Percentiles rank a stretch among this genome's conserved stretches.
Evolutionary conservation across 768 basidiomycete species (phyloP).

Genomic region (Candolleomyces aberdarensis): DNA sequence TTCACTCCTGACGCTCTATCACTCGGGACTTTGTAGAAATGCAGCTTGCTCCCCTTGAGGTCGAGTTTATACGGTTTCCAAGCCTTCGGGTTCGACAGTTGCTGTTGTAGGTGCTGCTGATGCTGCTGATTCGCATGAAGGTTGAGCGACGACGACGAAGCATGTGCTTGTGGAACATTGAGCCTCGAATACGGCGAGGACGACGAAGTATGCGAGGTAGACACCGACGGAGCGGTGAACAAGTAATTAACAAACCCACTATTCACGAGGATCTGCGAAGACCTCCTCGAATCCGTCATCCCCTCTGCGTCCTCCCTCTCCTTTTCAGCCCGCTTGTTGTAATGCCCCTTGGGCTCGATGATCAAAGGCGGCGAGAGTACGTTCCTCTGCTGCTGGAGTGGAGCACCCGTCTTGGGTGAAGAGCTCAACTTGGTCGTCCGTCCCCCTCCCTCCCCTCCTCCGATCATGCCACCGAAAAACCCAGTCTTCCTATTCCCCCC

Average conservation of each 20-base stretch:
- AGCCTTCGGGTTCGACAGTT: constrained; percentile 41
- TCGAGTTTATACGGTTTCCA: constrained; percentile 90
- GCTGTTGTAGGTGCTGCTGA: constrained; percentile 21
- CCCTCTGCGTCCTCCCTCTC: constrained; percentile 15
- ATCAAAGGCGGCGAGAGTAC: constrained; percentile 50
- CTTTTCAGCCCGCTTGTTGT: not conserved
- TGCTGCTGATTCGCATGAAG: constrained; percentile 28
- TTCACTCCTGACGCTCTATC: constrained; percentile 65
- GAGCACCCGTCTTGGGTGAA: constrained; percentile 3
- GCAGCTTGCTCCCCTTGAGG: constrained; percentile 79
- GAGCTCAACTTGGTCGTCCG: not conserved
- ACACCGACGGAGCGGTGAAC: constrained; percentile 42
- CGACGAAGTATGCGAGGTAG: constrained; percentile 9
- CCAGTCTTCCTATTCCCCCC: too few relatives aligned
- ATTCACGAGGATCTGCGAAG: constrained; percentile 77
- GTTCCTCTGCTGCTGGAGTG: constrained; percentile 18
- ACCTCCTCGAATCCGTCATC: constrained; percentile 46
- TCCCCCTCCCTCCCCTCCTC: too few relatives aligned
- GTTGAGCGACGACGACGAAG: not conserved
- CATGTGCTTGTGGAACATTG: too few relatives aligned
- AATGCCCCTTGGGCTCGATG: constrained; percentile 32
- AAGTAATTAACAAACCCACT: constrained; percentile 76
- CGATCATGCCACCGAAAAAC: too few relatives aligned
- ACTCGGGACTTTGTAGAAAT: constrained; percentile 81
- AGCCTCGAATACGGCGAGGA: too few relatives aligned